Percentiles rank a stretch among this genome's conserved stretches.
These are phyloP conservation scores for Colletotrichum paranaense DNA, from an alignment of 2,329 filamentous ascomycete species.

Conservation along the genomic window DNA sequence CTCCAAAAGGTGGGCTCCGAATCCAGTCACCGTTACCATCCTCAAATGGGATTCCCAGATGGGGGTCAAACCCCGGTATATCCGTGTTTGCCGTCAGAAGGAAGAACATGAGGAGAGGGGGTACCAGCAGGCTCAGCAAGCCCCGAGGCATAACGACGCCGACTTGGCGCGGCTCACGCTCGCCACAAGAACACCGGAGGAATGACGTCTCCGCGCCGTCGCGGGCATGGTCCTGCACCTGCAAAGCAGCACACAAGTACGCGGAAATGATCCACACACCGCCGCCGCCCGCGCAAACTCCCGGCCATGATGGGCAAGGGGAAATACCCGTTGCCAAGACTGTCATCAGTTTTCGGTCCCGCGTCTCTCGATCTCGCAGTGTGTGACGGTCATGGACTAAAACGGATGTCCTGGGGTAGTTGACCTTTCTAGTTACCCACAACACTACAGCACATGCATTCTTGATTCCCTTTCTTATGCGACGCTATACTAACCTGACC, in stretches of 20 bases:
- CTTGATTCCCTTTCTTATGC: background rate
- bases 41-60: background rate
- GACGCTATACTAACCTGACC: background rate
- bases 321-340: constrained; percentile 18
- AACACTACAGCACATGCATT: constrained; percentile 12
- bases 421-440: background rate
- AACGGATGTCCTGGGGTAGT: background rate
- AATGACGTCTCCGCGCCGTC: constrained; percentile 3
- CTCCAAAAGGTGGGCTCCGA: background rate
- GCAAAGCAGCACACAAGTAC: background rate
- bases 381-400: background rate
- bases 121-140: background rate
- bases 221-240: constrained; percentile 11
- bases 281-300: constrained; percentile 2
- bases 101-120: background rate
- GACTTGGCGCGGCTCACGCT: constrained; percentile 5
- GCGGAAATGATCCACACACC: constrained; percentile 17
- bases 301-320: background rate
- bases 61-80: background rate
- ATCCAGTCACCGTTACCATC: background rate
- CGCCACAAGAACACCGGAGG: background rate
- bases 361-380: background rate
- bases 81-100: constrained; percentile 3
- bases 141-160: background rate
- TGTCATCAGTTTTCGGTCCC: constrained; percentile 13